Evolutionary conservation across 2,329 filamentous ascomycete genomes (phyloP), one percentile per base, ranked within the genome.

Genomic region (Phialophora verrucosa): DNA sequence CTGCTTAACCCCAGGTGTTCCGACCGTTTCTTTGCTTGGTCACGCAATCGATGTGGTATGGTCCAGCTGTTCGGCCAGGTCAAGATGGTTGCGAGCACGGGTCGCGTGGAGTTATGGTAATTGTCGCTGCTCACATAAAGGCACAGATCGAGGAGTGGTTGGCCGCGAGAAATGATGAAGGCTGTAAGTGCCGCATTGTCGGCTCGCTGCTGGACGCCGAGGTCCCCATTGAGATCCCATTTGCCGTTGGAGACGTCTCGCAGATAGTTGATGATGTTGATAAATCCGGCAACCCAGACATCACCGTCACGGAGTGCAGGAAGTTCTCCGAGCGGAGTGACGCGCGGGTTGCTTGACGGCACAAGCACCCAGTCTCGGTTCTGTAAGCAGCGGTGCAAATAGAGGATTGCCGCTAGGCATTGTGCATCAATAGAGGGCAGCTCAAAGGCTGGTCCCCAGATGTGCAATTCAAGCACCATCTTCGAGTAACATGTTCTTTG

Each of bases 81-180:
- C 47, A 98, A 86, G 64, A 97, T 85, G 5, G 83, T 81, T 71
- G 89, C 92, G 80, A 93, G 97, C 44, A 92, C 90, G 2, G 92
- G 91, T 17, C 92, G 88, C 3, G 93, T 97, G 57, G 85, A 81
- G 51, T 84, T 82, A 63, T 88, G 84, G 85, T 95, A 99, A 81
- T 98, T 97, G 70, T 92, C 88, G 64, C 90, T 91, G 35, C 93
- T 95, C 69, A 95, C 90, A 78, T 96, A 98, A 72, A 98, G 89
- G 59, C 89, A 93, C 64, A 97, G 88, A 73, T 96, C 91, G 73
- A 97, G 78, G 67, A 98, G 86, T 35, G 90, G 87, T 58, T 89
- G 87, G n/a, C 90, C 91, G 65, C 90, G 88, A 29, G 88, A 86
- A 75, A 88, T 83, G 71, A 97, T 81, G 78, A 93, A 93, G 69